Evolutionary conservation across 1,139 yeast species (phyloP), one percentile per base, ranked within the genome.

Genomic region (Suhomyces taliae): DNA sequence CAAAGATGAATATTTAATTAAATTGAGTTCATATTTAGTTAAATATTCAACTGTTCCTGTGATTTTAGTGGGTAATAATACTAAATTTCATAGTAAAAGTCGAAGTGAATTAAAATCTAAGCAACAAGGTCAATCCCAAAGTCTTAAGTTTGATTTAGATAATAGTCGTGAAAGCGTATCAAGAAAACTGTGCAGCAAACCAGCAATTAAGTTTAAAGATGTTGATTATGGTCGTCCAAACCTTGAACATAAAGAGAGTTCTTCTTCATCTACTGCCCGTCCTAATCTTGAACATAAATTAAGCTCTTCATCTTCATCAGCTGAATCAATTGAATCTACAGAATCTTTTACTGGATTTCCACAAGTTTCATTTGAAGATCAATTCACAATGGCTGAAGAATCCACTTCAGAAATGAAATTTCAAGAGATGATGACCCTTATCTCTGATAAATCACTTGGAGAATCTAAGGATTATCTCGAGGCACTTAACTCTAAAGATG

Each of bases 31-130:
- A 27, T 75, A 72, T 50, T 56, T 71, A 45, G 60, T 74, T 38
- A 72, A 72, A 48, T 73, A 75, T 53, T 68, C 76, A 4, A 58
- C 74, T 0, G 65, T 72, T 2, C 80, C 80, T 0, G 74, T 72
- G 27, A 59, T 75, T 4, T 50, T 74, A 35, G 72, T 73, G 8
- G 77, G 78, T 9, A 68, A 65, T 50, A 38, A 53, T 15, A 53
- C 63, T 27, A 48, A 41, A 42, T 52, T 42, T 39, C 52, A 49
- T 34, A 54, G 52, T 31, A 40, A 37, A 12, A 49, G 53, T 4
- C 53, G 53, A 3, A 34, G 43, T n/a, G 52, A 51, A n/a, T 45
- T 43, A 19, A 41, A 38, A 44, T 39, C 39, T 15, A 10, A n/a
- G 4, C 24, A 37, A 14, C 19, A 39, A 6, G 39, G 49, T 7